Conservation (phyloP, 2,329 filamentous ascomycete species). For the Xylariaceae sp. region DNA sequence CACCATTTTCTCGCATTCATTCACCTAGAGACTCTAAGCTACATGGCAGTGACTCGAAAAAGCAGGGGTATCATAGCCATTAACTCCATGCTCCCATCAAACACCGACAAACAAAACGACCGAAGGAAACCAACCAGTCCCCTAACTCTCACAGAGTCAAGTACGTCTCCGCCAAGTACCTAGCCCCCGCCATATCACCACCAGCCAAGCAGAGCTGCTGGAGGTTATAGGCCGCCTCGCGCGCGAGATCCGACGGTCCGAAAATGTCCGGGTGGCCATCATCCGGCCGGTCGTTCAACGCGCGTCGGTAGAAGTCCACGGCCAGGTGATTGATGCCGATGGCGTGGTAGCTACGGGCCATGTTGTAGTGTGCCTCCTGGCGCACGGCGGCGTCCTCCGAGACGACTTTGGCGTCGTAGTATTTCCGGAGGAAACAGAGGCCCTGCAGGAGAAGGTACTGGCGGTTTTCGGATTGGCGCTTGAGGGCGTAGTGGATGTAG, state of each 20-base stretch:
- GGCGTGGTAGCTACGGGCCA: conserved; percentile 69
- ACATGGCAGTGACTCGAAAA: background rate
- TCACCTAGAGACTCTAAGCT: background rate
- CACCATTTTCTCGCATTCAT: background rate
- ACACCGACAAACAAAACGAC: background rate
- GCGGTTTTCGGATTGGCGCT: conserved; percentile 82
- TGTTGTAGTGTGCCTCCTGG: conserved; percentile 79
- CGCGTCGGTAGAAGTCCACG: conserved; percentile 60
- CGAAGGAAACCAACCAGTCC: background rate
- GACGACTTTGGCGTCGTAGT: conserved; percentile 55
- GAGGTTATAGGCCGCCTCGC: conserved; percentile 31
- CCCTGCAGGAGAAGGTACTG: conserved; percentile 86
- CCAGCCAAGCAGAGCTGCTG: conserved; percentile 30
- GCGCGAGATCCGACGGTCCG: conserved; percentile 24
- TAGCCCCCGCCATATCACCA: conserved; percentile 26
- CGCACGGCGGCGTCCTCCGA: conserved; percentile 38
- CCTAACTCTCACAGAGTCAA: conserved; percentile 19
- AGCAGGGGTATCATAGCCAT: conserved; percentile 4
- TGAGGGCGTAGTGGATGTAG: conserved; percentile 84
- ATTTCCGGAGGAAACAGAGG: conserved; percentile 70
- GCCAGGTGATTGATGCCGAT: conserved; percentile 70
- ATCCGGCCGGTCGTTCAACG: conserved; percentile 36
- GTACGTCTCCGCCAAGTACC: conserved; percentile 23
- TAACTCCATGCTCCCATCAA: background rate
- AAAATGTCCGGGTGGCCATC: conserved; percentile 16